Evolutionary conservation across 192 early-diverging fungal species (phyloP).

Genomic region (Linnemannia elongata): DNA sequence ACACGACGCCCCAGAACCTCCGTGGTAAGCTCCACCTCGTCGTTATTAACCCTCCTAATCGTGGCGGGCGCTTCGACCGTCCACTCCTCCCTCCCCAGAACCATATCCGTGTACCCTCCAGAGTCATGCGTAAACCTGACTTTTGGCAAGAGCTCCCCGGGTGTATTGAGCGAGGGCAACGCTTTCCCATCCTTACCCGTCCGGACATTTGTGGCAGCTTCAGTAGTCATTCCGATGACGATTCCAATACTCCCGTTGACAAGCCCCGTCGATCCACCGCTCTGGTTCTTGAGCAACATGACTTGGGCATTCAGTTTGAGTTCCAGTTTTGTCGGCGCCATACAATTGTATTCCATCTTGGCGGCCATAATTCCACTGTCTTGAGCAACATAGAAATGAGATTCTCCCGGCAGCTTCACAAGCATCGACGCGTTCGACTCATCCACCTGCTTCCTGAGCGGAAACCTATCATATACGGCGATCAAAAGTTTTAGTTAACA

Average conservation of each 20-base stretch:
- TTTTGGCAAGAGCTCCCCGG: slow-evolving; percentile 26
- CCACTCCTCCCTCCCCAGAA: slow-evolving; percentile 44
- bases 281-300: slow-evolving; percentile 82
- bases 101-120: slow-evolving; percentile 18
- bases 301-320: slow-evolving; percentile 88
- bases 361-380: slow-evolving; percentile 56
- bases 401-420: slow-evolving; percentile 62
- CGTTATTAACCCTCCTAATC: slow-evolving; percentile 14
- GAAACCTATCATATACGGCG: slow-evolving; percentile 13
- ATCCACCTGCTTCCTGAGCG: slow-evolving; percentile 72
- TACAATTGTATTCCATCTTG: slow-evolving; percentile 64
- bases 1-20: slow-evolving; percentile 11
- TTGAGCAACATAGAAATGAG: slow-evolving; percentile 55
- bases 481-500: neutral
- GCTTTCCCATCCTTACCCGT: neutral
- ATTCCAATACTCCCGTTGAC: slow-evolving; percentile 91
- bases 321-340: slow-evolving; percentile 73
- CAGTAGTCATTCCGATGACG: slow-evolving; percentile 50
- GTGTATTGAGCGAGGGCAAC: slow-evolving; percentile 17
- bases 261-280: slow-evolving; percentile 59
- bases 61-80: slow-evolving; percentile 25
- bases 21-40: slow-evolving; percentile 16
- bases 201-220: slow-evolving; percentile 22
- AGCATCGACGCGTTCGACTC: slow-evolving; percentile 73
- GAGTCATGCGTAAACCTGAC: slow-evolving; percentile 22